Base-by-base conservation (phyloP, 2,329 filamentous ascomycete species). In the Dactylonectria estremocensis region DNA sequence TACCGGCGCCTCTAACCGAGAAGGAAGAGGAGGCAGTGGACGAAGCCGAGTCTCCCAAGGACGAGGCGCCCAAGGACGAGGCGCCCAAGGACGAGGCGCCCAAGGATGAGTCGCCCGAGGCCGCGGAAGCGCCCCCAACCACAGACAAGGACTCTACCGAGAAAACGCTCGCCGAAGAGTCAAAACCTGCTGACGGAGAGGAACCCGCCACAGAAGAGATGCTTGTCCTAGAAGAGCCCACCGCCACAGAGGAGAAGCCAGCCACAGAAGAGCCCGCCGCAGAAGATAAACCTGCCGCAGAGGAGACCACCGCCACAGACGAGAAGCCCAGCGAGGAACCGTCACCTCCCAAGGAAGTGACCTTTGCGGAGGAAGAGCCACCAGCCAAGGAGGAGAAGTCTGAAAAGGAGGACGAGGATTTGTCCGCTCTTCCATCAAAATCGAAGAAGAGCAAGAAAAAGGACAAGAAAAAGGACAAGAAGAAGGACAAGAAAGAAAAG, bases 361-460 rank as follows among this genome's bases (percentile, higher is more conserved):
- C 53, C 2, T n/a, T 58, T n/a, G 24, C 53, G 18, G 66, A 68
- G 61, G 61, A 60, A 33, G 68, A 61, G 18, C 8, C 59, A 3
- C 28, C 67, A 11, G 22, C 57, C 45, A 20, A 67, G 16, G 56
- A 66, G 37, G 43, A 58, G n/a, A 18, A 49, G 28, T 16, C 64
- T 31, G 28, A 6, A 7, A 40, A 45, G 28, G 67, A 67, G 33
- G 67, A 37, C 13, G 64, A 73, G 13, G 70, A 70, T 22, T 50
- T 58, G 43, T 37, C 53, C 66, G 59, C 43, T 53, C 16, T 59
- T 8, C 14, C 50, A 43, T 61, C 63, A 35, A 61, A 52, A n/a
- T 18, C 18, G 16, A 76, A 75, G 61, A 74, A 57, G 13, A 48
- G 62, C n/a, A 74, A 72, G 49, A 69, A 69, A 55, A 74, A 72